Evolutionary conservation across 176 grass and related monocot species (phyloP).

Genomic region (Chrysopogon serrulatus): DNA sequence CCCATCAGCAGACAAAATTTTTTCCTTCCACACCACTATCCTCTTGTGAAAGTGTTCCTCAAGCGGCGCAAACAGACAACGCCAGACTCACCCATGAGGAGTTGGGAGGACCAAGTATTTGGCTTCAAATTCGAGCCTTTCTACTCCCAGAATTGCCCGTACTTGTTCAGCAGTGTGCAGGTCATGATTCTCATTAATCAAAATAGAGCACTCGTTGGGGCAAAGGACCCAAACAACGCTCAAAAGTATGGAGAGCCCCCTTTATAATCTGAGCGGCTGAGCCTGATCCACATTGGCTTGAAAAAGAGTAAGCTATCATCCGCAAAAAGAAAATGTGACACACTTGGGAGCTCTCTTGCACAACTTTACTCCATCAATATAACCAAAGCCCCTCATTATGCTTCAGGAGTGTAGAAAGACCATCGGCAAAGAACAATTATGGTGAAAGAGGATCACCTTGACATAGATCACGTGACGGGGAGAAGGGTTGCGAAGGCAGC

Average conservation of each 20-base stretch:
- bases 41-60: neutral
- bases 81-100: neutral
- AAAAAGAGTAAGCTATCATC: no score
- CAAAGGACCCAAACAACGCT: neutral
- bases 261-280: fast-evolving
- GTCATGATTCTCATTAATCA: neutral
- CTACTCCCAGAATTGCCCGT: neutral
- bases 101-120: neutral
- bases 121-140: neutral
- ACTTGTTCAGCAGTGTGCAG: neutral
- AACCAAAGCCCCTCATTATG: no score
- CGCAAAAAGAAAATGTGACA: no score
- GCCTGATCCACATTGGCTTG: neutral
- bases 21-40: neutral
- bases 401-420: no score
- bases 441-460: no score
- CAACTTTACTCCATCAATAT: no score
- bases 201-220: neutral
- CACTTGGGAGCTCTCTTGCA: no score
- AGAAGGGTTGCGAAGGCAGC: no score
- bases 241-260: neutral
- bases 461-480: no score
- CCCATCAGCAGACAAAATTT: neutral
- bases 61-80: neutral
- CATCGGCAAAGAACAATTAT: no score